Conservation (phyloP, 805 yeast species). For the Ogataea chonburiensis region DNA sequence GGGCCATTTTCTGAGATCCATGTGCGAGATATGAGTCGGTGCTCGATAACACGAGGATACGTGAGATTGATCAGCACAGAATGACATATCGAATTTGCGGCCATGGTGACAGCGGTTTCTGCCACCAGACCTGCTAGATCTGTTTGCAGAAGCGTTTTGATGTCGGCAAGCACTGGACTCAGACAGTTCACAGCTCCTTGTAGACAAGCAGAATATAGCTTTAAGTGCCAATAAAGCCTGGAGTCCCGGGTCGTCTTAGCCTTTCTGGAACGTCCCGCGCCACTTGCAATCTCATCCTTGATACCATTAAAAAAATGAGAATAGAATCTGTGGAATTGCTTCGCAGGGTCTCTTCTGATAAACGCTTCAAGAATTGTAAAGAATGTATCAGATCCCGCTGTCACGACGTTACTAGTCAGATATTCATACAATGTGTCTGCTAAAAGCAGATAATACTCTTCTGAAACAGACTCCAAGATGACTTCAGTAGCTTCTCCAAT, state of each 20-base stretch:
- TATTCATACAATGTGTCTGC: conserved; percentile 53
- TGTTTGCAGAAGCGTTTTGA: conserved; percentile 48
- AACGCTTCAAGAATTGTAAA: conserved; percentile 74
- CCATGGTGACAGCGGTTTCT: conserved; percentile 61
- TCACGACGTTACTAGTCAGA: conserved; percentile 56
- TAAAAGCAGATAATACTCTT: conserved; percentile 48
- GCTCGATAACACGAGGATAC: conserved; percentile 56
- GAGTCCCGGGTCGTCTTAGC: conserved; percentile 78
- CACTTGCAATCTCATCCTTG: conserved; percentile 70
- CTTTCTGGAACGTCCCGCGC: conserved; percentile 73
- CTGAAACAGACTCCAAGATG: conserved; percentile 58
- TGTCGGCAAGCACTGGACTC: conserved; percentile 42
- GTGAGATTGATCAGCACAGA: conserved; percentile 65
- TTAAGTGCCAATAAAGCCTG: conserved; percentile 65
- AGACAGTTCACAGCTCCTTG: conserved; percentile 62
- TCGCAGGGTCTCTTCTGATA: conserved; percentile 58
- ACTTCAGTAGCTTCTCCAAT: conserved; percentile 41
- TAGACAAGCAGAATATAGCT: conserved; percentile 65
- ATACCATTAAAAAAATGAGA: conserved; percentile 51
- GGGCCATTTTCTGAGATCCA: conserved; percentile 37
- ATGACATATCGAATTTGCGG: conserved; percentile 56
- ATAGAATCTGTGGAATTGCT: conserved; percentile 44
- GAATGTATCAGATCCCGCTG: conserved; percentile 61
- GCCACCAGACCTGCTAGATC: conserved; percentile 47
- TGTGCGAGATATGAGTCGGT: conserved; percentile 50